These are phyloP conservation scores for Lomentospora prolificans DNA, from an alignment of 2,329 filamentous ascomycete genomes.

Conservation along the genomic window DNA sequence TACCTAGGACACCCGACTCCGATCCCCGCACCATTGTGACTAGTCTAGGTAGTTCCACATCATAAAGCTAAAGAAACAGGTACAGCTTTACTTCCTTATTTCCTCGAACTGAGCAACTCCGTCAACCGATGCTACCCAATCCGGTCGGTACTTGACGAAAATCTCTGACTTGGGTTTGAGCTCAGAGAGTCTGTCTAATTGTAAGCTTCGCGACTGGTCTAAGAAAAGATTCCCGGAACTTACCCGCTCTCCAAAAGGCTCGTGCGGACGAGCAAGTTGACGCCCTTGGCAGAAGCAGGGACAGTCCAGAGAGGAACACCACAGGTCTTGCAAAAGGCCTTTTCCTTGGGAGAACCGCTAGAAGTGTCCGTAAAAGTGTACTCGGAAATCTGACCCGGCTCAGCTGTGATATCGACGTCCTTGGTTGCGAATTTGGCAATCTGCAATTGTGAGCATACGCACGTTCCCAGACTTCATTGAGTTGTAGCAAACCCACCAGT, in stretches of 20 bases:
- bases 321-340: conserved; percentile 17
- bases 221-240: too few relatives aligned
- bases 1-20: too few relatives aligned
- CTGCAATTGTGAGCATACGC: conserved; percentile 10
- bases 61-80: neutral
- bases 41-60: too few relatives aligned
- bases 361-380: conserved; percentile 16
- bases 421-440: conserved; percentile 18
- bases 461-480: neutral
- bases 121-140: conserved; percentile 15
- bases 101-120: conserved; percentile 15
- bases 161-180: conserved; percentile 18
- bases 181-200: conserved; percentile 5
- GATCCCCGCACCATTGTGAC: too few relatives aligned
- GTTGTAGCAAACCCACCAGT: conserved; percentile 7
- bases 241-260: conserved; percentile 16
- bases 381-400: conserved; percentile 6
- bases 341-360: conserved; percentile 17
- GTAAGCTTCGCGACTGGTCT: too few relatives aligned
- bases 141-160: conserved; percentile 18
- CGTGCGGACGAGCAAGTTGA: conserved; percentile 16
- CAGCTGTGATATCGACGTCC: conserved; percentile 11
- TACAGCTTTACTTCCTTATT: neutral
- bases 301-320: conserved; percentile 19
- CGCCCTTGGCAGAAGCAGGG: conserved; percentile 16